Base-by-base conservation (phyloP, 2,329 filamentous ascomycete genomes). In the Fusarium chaquense region DNA sequence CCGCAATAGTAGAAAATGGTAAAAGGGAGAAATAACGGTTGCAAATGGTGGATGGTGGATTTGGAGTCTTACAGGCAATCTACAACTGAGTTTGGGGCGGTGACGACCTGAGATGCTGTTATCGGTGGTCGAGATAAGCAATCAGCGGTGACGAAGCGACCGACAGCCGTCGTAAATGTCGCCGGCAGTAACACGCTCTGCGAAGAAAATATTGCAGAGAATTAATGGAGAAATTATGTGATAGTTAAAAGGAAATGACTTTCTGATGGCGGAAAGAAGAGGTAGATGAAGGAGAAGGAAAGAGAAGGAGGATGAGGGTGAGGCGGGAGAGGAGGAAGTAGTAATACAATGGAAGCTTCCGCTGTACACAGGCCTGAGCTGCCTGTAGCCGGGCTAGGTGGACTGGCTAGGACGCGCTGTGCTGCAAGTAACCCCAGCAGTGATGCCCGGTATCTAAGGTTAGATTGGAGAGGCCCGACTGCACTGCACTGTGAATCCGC, bases 51-150 rank as follows among this genome's bases (percentile, higher is more conserved):
- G 71, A 73, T 72, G 49, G 72, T 72, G 72, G 72, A 75, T 72
- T 58, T 62, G 72, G 72, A 72, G 71, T 58, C 70, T 72, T 75
- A 72, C 64, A 65, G 60, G 41, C 47, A 51, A 26, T 16, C 47
- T 51, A 38, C 47, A 55, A 64, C 43, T 40, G 60, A 62, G 63
- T 47, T 58, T 58, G 67, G 72, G 69, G 72, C 72, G 72, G 72
- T 74, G 72, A 74, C 72, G 71, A 73, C 47, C 33, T 13, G 33
- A 51, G 62, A 59, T 71, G 45, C 54, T 69, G 72, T 66, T 74
- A 74, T 74, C 72, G 43, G 64, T 54, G 61, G 70, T 60, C 24
- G 53, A 66, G 72, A 74, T 75, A 74, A 73, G 72, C 53, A 73
- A 67, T 64, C 72, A 56, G 69, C 70, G 64, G 66, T 73, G 70